A percentile compares a stretch with the other conserved stretches of the same genome.
phyloP scores from a whole-genome alignment of 441 rosid species.

The Corymbia calophylla region DNA sequence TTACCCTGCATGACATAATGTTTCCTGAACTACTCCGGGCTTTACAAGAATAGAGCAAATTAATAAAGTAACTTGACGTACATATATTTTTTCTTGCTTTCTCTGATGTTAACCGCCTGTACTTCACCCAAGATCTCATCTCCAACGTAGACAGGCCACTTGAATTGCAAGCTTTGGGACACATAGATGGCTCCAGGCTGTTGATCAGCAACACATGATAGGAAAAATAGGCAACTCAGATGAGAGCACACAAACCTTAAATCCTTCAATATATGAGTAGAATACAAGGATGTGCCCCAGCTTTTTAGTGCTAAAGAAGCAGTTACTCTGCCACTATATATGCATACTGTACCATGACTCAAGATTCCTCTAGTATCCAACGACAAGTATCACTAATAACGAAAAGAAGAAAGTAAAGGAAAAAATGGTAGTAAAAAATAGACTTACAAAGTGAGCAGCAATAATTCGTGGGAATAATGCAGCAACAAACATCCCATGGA shows the following conservation, averaged over 20 bases:
- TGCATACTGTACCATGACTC: background rate
- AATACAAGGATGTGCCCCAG: background rate
- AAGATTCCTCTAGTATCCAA: background rate
- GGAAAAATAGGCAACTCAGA: background rate
- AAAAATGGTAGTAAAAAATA: background rate
- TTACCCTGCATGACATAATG: slow-evolving; percentile 34
- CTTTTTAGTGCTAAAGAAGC: background rate
- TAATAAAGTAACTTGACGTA: slow-evolving; percentile 20
- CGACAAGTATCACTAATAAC: background rate
- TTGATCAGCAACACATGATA: background rate
- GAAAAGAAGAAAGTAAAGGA: background rate
- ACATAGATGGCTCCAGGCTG: slow-evolving; percentile 89
- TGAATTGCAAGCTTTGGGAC: slow-evolving; percentile 76
- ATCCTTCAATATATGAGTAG: background rate
- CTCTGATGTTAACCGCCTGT: slow-evolving; percentile 44
- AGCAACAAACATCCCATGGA: slow-evolving; percentile 90
- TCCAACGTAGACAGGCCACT: slow-evolving; percentile 58
- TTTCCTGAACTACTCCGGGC: background rate
- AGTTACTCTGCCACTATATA: background rate
- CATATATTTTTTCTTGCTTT: slow-evolving; percentile 54
- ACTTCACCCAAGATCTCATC: slow-evolving; percentile 56
- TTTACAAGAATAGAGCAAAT: background rate
- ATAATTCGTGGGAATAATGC: slow-evolving; percentile 75
- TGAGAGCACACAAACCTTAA: background rate
- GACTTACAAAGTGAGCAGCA: slow-evolving; percentile 67